A percentile compares a stretch with the other conserved stretches of the same genome.
These are phyloP conservation scores for Schwanniomyces etchellsii DNA, from an alignment of 1,139 yeast genomes.

Conservation along the genomic window DNA sequence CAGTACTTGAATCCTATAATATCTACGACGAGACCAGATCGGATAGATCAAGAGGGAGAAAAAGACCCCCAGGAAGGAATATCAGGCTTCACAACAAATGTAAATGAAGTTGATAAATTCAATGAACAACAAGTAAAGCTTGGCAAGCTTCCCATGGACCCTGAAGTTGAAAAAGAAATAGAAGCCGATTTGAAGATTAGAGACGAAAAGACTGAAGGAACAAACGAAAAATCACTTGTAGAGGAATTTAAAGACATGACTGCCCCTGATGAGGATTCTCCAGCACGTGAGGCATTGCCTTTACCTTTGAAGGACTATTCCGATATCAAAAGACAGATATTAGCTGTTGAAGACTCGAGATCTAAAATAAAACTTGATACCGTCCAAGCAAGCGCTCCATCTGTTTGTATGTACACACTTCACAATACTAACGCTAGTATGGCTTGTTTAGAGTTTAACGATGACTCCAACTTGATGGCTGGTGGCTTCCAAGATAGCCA, in stretches of 20 bases:
- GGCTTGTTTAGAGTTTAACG: constrained; percentile 79
- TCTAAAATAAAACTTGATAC: constrained; percentile 57
- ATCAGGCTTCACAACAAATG: constrained; percentile 45
- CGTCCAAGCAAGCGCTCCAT: constrained; percentile 79
- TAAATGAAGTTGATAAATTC: constrained; percentile 48
- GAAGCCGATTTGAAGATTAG: constrained; percentile 76
- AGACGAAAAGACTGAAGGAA: constrained; percentile 49
- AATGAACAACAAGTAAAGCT: constrained; percentile 70
- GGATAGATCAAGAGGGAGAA: constrained; percentile 40
- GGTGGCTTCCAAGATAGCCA: constrained; percentile 93
- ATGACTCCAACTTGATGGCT: constrained; percentile 81
- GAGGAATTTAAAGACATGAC: constrained; percentile 48
- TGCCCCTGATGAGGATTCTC: constrained; percentile 57
- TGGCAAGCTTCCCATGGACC: constrained; percentile 81
- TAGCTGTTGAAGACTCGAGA: constrained; percentile 76
- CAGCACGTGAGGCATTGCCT: constrained; percentile 71
- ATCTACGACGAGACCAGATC: constrained; percentile 43
- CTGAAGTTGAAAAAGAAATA: constrained; percentile 78
- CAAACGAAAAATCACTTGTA: constrained; percentile 35
- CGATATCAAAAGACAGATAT: constrained; percentile 74
- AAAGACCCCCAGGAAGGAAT: constrained; percentile 62
- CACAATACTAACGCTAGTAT: constrained; percentile 90
- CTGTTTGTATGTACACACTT: constrained; percentile 97
- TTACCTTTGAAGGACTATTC: constrained; percentile 76
- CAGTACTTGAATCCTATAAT: constrained; percentile 74